Conservation (phyloP, 257 asterid genomes). For the Linaria vulgaris region DNA sequence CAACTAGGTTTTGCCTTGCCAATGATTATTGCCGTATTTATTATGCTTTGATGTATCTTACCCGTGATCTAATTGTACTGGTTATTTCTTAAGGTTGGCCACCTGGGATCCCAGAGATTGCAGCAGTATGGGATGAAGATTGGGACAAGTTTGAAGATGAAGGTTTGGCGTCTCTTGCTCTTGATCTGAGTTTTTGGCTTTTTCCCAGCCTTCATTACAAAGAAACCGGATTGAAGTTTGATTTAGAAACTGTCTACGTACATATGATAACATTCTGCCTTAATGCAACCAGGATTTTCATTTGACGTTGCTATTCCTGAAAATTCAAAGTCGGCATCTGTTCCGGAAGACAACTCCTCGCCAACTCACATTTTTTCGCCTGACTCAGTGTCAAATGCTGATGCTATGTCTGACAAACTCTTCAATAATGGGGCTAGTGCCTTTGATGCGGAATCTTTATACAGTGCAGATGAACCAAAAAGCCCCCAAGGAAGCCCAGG, state of each 20-base stretch:
- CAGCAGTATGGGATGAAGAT: constrained; percentile 96
- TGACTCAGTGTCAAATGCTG: constrained; percentile 55
- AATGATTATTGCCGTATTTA: background rate
- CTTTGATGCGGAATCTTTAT: constrained; percentile 63
- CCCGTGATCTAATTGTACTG: constrained; percentile 1
- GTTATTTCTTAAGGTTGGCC: constrained; percentile 73
- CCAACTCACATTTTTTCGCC: constrained; percentile 59
- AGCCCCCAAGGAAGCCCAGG: constrained; percentile 77
- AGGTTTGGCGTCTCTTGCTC: constrained; percentile 51
- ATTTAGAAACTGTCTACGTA: background rate
- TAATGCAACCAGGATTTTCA: constrained; percentile 64
- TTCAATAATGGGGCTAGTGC: constrained; percentile 43
- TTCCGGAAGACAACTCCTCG: constrained; percentile 51
- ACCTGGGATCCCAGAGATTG: constrained; percentile 86
- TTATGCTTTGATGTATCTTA: constrained; percentile 19
- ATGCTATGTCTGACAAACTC: constrained; percentile 50
- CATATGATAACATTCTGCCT: constrained; percentile 26
- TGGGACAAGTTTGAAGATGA: constrained; percentile 99
- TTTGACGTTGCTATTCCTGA: constrained; percentile 62
- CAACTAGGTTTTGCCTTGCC: background rate
- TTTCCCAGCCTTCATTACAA: background rate
- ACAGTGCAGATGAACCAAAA: constrained; percentile 78
- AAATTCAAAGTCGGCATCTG: constrained; percentile 48
- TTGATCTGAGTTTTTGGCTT: constrained; percentile 7
- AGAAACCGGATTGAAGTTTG: background rate